Evolutionary conservation across 306 rosid genomes (phyloP).

Genomic region (Elaeagnus macrophylla): DNA sequence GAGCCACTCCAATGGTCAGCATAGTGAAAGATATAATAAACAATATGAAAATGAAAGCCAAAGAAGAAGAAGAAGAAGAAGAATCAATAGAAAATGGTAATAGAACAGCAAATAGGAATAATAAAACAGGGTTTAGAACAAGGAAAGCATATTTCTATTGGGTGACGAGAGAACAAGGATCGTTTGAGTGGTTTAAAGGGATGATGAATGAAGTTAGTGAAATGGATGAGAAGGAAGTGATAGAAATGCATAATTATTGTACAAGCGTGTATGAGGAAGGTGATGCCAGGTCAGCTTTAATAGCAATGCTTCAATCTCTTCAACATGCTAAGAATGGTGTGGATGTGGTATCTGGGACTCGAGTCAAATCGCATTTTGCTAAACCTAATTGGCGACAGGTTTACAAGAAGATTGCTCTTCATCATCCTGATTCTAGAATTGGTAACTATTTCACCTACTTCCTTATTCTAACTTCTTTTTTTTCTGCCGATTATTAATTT

Average conservation of each 20-base stretch:
- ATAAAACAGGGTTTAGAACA: slow-evolving; percentile 23
- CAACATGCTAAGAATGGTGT: slow-evolving; percentile 52
- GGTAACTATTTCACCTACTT: slow-evolving; percentile 18
- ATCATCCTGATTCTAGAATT: slow-evolving; percentile 33
- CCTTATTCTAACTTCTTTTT: not conserved
- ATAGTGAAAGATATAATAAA: slow-evolving; percentile 47
- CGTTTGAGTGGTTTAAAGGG: slow-evolving; percentile 56
- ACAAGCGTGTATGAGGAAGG: slow-evolving; percentile 61
- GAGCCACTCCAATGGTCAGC: slow-evolving; percentile 62
- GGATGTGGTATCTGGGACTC: slow-evolving; percentile 50
- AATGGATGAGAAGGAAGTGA: slow-evolving; percentile 36
- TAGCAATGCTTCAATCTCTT: slow-evolving; percentile 47
- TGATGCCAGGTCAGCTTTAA: slow-evolving; percentile 51
- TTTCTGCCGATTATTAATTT: not conserved
- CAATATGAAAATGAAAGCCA: slow-evolving; percentile 21
- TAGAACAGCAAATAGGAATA: not conserved
- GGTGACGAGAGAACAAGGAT: slow-evolving; percentile 53
- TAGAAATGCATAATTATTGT: slow-evolving; percentile 51
- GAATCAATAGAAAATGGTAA: slow-evolving; percentile 17
- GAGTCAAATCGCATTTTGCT: slow-evolving; percentile 52
- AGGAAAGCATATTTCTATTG: slow-evolving; percentile 46
- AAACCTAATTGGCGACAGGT: slow-evolving; percentile 55
- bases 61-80: slow-evolving; percentile 21
- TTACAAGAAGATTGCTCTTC: slow-evolving; percentile 37
- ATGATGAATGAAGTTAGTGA: slow-evolving; percentile 50